Conservation (phyloP, 805 yeast species). For the Saccharomycodes ludwigii region DNA sequence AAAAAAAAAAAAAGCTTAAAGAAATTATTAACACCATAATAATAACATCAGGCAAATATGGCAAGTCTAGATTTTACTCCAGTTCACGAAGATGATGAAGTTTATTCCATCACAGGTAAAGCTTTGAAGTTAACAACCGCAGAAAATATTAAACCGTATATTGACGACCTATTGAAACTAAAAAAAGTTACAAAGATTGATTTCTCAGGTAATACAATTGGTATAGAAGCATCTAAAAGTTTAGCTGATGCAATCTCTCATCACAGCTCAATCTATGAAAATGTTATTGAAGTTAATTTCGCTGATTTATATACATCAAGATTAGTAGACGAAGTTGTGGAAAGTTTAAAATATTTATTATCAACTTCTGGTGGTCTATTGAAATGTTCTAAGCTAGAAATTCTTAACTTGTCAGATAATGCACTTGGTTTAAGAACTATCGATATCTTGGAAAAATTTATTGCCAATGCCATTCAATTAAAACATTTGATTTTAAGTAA, state of each 20-base stretch:
- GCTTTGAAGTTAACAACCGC: slow-evolving; percentile 63
- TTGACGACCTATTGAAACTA: slow-evolving; percentile 38
- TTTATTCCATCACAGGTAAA: slow-evolving; percentile 58
- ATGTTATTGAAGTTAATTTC: slow-evolving; percentile 59
- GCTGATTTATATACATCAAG: slow-evolving; percentile 94
- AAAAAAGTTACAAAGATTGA: slow-evolving; percentile 43
- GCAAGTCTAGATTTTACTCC: slow-evolving; percentile 28
- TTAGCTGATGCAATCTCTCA: slow-evolving; percentile 44
- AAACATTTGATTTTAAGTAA: slow-evolving; percentile 83
- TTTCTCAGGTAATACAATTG: slow-evolving; percentile 88
- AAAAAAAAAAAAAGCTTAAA: slow-evolving; percentile 2
- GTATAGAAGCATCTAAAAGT: slow-evolving; percentile 73
- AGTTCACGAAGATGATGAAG: slow-evolving; percentile 32
- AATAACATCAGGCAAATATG: slow-evolving; percentile 15
- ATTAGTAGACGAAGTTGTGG: slow-evolving; percentile 87
- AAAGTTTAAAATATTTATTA: slow-evolving; percentile 58
- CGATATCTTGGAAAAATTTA: slow-evolving; percentile 71
- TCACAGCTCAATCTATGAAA: slow-evolving; percentile 25
- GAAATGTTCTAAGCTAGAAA: slow-evolving; percentile 52
- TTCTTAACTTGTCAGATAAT: slow-evolving; percentile 81
- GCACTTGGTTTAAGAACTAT: slow-evolving; percentile 96
- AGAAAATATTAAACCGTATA: slow-evolving; percentile 60
- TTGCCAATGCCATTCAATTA: slow-evolving; percentile 63
- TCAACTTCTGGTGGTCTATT: slow-evolving; percentile 69
- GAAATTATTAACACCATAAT: slow-evolving; percentile 1